Base-by-base conservation (phyloP, 129 eudicot species). In the Calendula officinalis region DNA sequence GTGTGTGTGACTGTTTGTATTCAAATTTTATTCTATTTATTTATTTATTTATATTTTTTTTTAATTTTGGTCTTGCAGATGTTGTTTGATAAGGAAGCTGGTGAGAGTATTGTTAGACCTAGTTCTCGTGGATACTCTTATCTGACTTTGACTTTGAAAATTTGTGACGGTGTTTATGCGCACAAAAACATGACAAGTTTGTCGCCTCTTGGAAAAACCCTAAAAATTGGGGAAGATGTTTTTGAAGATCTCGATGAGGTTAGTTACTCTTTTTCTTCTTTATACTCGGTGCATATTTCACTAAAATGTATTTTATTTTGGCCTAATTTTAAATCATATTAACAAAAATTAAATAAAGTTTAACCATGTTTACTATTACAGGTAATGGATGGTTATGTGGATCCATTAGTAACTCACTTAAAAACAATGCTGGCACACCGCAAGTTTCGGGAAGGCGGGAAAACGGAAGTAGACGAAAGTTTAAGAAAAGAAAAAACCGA, bases 211-310 rank as follows among this genome's bases (percentile, higher is more conserved):
- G 97, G 97, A 9, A 94, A 94, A 74, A 86, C 84, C 5, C 66
- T 94, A 30, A 89, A 88, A 80, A 83, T 94, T 16, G 95, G 95
- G 40, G 95, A 94, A 11, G 97, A 94, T 52, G 81, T 87, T n/a
- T 94, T 89, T 70, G 99, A 94, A 80, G 99, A 94, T 80, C 81
- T 94, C 35, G 99, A 94, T 33, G 97, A 94, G 96, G 99, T 82
- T 44, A 74, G 77, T 22, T 22, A 22, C 2, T 22, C 30, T 70
- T 45, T 66, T 22, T 1, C 36, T 27, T 0, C 13, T 27, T 48
- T 36, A 10, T 8, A 22, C 30, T 22, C 30, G 2, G 30, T 22
- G 2, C 2, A 22, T 22, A 22, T 22, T 22, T 22, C 30, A 22
- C 30, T 22, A 22, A 22, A 22, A 22, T 22, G 30, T 22, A 22